Conservation (phyloP, 2,329 filamentous ascomycete species). For the Fusarium staphyleae region DNA sequence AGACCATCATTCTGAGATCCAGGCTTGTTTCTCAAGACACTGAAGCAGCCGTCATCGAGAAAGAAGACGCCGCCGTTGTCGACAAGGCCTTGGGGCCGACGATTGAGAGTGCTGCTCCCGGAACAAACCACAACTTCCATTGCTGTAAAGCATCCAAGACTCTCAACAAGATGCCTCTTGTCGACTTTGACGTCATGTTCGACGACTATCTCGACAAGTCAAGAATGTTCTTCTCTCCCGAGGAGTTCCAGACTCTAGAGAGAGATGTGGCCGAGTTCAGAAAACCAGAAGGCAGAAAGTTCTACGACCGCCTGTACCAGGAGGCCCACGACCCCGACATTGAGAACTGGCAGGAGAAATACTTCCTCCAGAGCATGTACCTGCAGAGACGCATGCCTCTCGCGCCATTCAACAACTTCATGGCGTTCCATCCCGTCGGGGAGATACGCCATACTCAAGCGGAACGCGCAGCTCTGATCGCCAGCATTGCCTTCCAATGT, state of each 20-base stretch:
- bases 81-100: background rate
- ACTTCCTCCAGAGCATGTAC: conserved; percentile 20
- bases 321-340: conserved; percentile 15
- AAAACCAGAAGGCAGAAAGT: conserved; percentile 14
- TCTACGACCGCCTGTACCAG: conserved; percentile 10
- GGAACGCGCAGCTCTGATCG: conserved; percentile 22
- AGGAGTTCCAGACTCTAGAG: conserved; percentile 13
- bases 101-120: background rate
- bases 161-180: conserved; percentile 15
- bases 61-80: conserved; percentile 1
- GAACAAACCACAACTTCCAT: conserved; percentile 15
- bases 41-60: background rate
- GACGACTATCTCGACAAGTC: conserved; percentile 20
- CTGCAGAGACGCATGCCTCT: conserved; percentile 20
- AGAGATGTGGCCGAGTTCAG: conserved; percentile 15
- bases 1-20: conserved; percentile 15
- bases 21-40: conserved; percentile 10
- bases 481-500: conserved; percentile 20
- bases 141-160: conserved; percentile 19
- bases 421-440: conserved; percentile 16
- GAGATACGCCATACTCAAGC: conserved; percentile 23
- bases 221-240: conserved; percentile 14
- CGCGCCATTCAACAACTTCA: conserved; percentile 23
- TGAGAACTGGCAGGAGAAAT: conserved; percentile 22
- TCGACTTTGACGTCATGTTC: conserved; percentile 16